Conservation (phyloP, 176 grass and related monocot species). For the Musa schizocarpa region DNA sequence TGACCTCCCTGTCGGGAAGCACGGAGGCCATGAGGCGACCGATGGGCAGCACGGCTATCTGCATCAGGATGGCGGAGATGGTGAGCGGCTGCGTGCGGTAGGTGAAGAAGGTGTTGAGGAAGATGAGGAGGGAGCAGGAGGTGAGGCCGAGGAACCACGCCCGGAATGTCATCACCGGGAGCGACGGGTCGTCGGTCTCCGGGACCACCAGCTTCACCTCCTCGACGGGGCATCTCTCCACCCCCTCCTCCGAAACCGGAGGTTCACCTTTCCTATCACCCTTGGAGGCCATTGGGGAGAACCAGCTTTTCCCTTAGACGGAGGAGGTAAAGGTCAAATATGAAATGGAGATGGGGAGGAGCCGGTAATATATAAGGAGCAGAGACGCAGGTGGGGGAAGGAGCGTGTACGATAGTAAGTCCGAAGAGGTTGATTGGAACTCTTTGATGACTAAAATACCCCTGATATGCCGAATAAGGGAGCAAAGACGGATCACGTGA, state of each 20-base stretch:
- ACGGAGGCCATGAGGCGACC: conserved; percentile 9
- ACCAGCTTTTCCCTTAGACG: too few species aligned
- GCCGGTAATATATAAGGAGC: too few species aligned
- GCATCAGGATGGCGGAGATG: conserved; percentile 21
- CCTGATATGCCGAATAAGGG: fast-evolving
- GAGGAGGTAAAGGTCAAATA: not conserved
- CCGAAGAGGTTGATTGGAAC: too few species aligned
- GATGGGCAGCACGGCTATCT: conserved; percentile 9
- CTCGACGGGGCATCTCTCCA: conserved; percentile 8
- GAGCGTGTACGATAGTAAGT: too few species aligned
- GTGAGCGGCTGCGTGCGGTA: conserved; percentile 19
- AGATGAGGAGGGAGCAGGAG: not conserved
- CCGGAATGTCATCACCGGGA: conserved; percentile 19
- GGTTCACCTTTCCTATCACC: not conserved
- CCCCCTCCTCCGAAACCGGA: not conserved
- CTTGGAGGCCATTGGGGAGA: not conserved
- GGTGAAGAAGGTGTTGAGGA: conserved; percentile 26
- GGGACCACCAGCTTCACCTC: conserved; percentile 21
- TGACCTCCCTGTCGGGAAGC: conserved; percentile 10
- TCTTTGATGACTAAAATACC: too few species aligned
- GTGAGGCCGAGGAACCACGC: not conserved
- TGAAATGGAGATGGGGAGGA: too few species aligned
- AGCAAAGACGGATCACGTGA: too few species aligned
- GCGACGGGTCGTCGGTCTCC: conserved; percentile 10
- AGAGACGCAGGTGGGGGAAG: too few species aligned